phyloP scores from a whole-genome alignment of 2,329 filamentous ascomycete species.

The Pseudonectria buxi region DNA sequence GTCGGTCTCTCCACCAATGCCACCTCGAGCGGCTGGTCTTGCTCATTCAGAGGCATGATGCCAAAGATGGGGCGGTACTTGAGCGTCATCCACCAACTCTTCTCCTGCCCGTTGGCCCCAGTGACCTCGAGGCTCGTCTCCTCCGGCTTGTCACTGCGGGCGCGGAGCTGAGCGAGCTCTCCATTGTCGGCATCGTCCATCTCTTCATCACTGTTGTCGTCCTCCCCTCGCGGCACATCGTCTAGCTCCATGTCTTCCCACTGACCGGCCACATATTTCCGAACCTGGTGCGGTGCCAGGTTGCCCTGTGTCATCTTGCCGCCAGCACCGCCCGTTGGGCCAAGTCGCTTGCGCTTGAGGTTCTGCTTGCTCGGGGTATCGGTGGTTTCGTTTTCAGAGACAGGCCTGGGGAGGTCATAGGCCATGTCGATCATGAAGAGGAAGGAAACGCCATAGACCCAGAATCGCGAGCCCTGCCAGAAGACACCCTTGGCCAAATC shows the following conservation, averaged over 20 bases:
- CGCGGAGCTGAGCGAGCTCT: slow-evolving; percentile 30
- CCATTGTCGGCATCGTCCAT: slow-evolving; percentile 26
- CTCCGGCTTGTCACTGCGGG: slow-evolving; percentile 15
- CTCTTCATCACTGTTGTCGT: slow-evolving; percentile 32
- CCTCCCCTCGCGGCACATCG: slow-evolving; percentile 29
- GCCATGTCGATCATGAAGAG: slow-evolving; percentile 87
- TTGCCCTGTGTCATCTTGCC: slow-evolving; percentile 42
- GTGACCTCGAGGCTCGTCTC: slow-evolving; percentile 11
- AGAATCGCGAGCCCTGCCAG: slow-evolving; percentile 74
- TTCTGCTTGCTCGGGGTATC: slow-evolving; percentile 21
- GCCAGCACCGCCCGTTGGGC: slow-evolving; percentile 44
- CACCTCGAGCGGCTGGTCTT: slow-evolving; percentile 58
- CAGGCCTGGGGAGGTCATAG: slow-evolving; percentile 51
- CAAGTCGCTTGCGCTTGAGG: slow-evolving; percentile 50
- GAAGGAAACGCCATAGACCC: slow-evolving; percentile 83
- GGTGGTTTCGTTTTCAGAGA: slow-evolving; percentile 25
- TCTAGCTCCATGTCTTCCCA: slow-evolving; percentile 33
- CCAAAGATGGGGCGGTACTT: slow-evolving; percentile 94
- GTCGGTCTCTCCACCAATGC: slow-evolving; percentile 81
- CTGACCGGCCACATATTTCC: slow-evolving; percentile 34
- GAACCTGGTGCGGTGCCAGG: slow-evolving; percentile 38
- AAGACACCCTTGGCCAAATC: slow-evolving; percentile 78
- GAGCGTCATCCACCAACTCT: slow-evolving; percentile 70
- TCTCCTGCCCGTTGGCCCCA: slow-evolving; percentile 22
- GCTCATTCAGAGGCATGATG: slow-evolving; percentile 41